Evolutionary conservation across 129 eudicot species (phyloP).

Genomic region (Artemisia annua): DNA sequence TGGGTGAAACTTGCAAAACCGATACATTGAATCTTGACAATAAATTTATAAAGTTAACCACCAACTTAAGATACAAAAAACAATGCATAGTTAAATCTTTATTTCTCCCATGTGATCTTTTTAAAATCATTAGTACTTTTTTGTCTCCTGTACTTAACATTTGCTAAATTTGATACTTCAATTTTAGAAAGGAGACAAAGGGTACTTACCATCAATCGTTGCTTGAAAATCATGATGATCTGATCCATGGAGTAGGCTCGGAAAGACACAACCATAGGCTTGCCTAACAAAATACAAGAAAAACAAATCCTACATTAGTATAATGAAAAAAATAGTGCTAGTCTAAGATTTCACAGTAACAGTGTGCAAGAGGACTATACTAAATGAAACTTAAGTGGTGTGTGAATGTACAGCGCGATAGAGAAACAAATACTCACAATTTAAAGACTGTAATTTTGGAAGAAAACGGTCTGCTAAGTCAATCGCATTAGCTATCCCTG

Average conservation of each 20-base stretch:
- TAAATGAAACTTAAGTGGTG: background rate
- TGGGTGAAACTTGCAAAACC: no score
- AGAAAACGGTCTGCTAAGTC: conserved; percentile 96
- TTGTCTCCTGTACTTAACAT: no score
- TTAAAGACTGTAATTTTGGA: conserved; percentile 86
- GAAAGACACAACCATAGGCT: conserved; percentile 81
- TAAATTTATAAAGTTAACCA: no score
- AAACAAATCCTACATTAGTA: conserved; percentile 8
- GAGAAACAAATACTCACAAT: conserved; percentile 65
- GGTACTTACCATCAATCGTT: conserved; percentile 62
- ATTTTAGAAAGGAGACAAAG: background rate
- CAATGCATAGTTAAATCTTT: no score
- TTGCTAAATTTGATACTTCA: background rate
- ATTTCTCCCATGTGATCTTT: no score
- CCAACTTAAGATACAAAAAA: no score
- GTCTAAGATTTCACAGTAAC: background rate
- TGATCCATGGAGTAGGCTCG: conserved; percentile 94
- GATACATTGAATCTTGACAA: no score
- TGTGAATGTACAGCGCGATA: background rate
- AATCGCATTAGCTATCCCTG: conserved; percentile 98
- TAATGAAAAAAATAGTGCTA: background rate
- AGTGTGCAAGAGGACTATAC: background rate
- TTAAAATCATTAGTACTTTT: no score
- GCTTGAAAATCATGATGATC: conserved; percentile 74
- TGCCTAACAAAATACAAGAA: conserved; percentile 49